Conservation (phyloP, 495 filamentous ascomycete species). For the Barbatosphaeria neglecta region DNA sequence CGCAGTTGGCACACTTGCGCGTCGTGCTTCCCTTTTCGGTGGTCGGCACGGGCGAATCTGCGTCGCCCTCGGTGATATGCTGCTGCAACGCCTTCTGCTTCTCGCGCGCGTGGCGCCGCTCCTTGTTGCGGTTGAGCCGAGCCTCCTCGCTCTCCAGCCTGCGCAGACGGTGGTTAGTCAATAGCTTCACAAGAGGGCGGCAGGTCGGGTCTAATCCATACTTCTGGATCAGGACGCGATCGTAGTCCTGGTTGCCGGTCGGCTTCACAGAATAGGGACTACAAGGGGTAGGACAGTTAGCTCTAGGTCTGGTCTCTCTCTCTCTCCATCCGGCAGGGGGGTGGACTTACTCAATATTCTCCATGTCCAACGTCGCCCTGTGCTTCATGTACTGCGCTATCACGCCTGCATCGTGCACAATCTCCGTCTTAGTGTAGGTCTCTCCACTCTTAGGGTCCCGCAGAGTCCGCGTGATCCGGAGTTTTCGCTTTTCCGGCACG, state of each 20-base stretch:
- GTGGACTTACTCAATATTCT: conserved; percentile 51
- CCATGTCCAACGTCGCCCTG: conserved; percentile 43
- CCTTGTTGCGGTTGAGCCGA: conserved; percentile 79
- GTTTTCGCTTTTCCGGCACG: conserved; percentile 52
- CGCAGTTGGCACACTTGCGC: conserved; percentile 94
- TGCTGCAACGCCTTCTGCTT: conserved; percentile 60
- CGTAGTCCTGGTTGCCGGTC: conserved; percentile 61
- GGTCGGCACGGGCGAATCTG: conserved; percentile 35
- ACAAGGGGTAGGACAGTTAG: conserved; percentile 10
- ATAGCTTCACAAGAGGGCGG: too few species aligned
- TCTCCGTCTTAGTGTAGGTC: conserved; percentile 42
- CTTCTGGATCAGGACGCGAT: conserved; percentile 23
- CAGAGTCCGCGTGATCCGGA: conserved; percentile 62
- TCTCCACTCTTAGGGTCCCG: conserved; percentile 48
- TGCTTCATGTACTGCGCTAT: conserved; percentile 52
- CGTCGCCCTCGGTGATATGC: conserved; percentile 28
- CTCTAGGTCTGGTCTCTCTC: conserved; percentile 1
- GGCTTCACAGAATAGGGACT: conserved; percentile 43
- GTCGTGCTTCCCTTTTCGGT: conserved; percentile 55
- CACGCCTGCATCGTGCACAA: conserved; percentile 62
- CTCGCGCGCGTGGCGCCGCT: conserved; percentile 81
- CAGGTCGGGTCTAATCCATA: conserved; percentile 4
- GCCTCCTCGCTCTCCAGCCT: conserved; percentile 65
- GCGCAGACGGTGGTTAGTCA: too few species aligned
- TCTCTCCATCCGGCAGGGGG: neutral